Base-by-base conservation (phyloP, 2,329 filamentous ascomycete genomes). In the Cladorrhinum sp. region DNA sequence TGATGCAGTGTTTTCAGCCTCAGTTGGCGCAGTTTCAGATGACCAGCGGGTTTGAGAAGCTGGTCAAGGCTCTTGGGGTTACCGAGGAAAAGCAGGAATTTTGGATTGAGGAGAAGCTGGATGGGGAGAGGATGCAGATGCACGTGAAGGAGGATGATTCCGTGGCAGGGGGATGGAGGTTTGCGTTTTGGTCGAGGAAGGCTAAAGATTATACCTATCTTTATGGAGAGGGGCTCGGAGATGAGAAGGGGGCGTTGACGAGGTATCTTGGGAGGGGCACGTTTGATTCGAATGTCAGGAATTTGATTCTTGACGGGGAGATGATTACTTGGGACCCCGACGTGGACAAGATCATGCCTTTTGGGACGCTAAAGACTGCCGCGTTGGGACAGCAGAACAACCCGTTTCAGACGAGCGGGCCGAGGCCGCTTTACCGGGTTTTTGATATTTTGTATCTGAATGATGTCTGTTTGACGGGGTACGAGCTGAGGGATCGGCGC, bases 271-370 rank as follows among this genome's bases (percentile, higher is more conserved):
- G 85, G 57, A 80, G 86, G 46, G 92, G 26, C 4, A 28, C 91
- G 0, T 98, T 99, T 72, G 80, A 86, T 1, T 78, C 86, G 0
- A 87, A 88, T 1, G 92, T 98, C 0, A 82, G 88, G 16, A 97
- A 91, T 70, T 82, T 96, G 65, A 96, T 99, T 55, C 81, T 99
- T 0, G 95, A 99, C 69, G 95, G 95, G 9, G 95, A 99, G 73
- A 99, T 99, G 95, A 92, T 99, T 61, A 96, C 93, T 0, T 99
- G 95, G 95, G 92, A 98, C 71, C 90, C 92, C 63, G 86, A 88
- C 50, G 81, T 90, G 55, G 90, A 96, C 75, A 89, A 89, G 59
- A 90, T 95, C 57, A 89, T 96, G 16, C 86, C 89, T 0, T 99
- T 99, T 73, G 95, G 95, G 7, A 96, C 91, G 0, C 81, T 99